Evolutionary conservation across 129 eudicot genomes (phyloP), one percentile per base, ranked within the genome.

Genomic region (Chrysanthemum makinoi): DNA sequence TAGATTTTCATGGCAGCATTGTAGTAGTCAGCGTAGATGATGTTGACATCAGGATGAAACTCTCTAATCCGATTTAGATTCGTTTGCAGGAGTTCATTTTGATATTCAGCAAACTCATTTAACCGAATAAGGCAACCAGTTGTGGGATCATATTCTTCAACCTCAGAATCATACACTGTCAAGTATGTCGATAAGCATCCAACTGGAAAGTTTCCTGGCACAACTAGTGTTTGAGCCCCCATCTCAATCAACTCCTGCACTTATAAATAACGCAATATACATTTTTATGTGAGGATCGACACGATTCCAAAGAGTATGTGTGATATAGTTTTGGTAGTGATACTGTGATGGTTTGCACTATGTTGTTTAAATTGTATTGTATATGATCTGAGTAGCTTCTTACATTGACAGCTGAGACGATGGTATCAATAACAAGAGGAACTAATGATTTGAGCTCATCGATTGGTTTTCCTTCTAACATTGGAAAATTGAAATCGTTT

Each of bases 21-120:
- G 82, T 83, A 86, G 66, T 86, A 83, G 59, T 86, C 86, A 1
- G 82, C 88, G 9, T 86, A 81, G 13, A 79, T 72, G 62, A 86
- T 69, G 53, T 12, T 71, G 59, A 63, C 83, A 44, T 80, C 28
- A 26, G 88, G 88, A 48, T 80, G 76, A 69, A 72, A 72, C 15
- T 74, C 66, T 49, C 53, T 75, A 33, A 83, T 69, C 9, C 17
- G 83, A 20, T 35, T 65, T 53, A 86, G n/a, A 43, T 78, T 75
- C 9, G 14, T 30, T 50, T 43, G 80, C 20, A 86, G 82, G 19
- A 74, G 54, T 2, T 70, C 57, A 30, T 86, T 86, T 65, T 86
- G 85, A 64, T 80, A 53, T 72, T 75, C 44, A 0, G 88, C 74
- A 65, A 83, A 75, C 35, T 72, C 50, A 50, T 86, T 86, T 22